A percentile compares a stretch with the other conserved stretches of the same genome.
Conservation (phyloP, 2,329 filamentous ascomycete genomes). For the Exutisphaerella laricina region DNA sequence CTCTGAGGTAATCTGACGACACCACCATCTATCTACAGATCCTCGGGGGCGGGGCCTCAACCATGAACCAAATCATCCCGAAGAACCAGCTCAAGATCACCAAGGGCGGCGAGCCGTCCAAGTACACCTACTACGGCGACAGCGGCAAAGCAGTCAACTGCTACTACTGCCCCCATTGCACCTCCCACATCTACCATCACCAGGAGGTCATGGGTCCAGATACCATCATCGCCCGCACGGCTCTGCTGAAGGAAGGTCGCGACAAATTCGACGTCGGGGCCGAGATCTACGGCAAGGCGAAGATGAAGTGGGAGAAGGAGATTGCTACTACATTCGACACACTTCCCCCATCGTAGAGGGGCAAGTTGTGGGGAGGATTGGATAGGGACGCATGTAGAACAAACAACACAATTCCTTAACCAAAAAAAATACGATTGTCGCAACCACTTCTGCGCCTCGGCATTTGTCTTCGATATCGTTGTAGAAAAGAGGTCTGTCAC, state of each 20-base stretch:
- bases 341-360: constrained; percentile 39
- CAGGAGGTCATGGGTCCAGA: constrained; percentile 48
- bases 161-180: constrained; percentile 55
- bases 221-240: constrained; percentile 50
- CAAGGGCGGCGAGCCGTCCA: constrained; percentile 44
- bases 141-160: constrained; percentile 50
- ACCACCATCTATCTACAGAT: constrained; percentile 17
- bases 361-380: too few relatives aligned
- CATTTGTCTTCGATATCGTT: too few relatives aligned
- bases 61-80: constrained; percentile 51
- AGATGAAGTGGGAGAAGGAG: constrained; percentile 49
- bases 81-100: constrained; percentile 47
- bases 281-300: constrained; percentile 52
- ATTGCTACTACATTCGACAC: constrained; percentile 45
- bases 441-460: too few relatives aligned
- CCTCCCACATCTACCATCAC: constrained; percentile 51
- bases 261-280: constrained; percentile 47
- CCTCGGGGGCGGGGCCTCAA: constrained; percentile 47
- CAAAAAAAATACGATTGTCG: too few relatives aligned
- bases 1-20: too few relatives aligned
- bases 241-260: constrained; percentile 41
- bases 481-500: too few relatives aligned
- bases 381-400: too few relatives aligned
- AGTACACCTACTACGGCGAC: constrained; percentile 54
- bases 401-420: too few relatives aligned